Percentiles rank a stretch among this genome's conserved stretches.
These are phyloP conservation scores for Bipolaris victoriae DNA, from an alignment of 2,329 filamentous ascomycete genomes.

Conservation along the genomic window DNA sequence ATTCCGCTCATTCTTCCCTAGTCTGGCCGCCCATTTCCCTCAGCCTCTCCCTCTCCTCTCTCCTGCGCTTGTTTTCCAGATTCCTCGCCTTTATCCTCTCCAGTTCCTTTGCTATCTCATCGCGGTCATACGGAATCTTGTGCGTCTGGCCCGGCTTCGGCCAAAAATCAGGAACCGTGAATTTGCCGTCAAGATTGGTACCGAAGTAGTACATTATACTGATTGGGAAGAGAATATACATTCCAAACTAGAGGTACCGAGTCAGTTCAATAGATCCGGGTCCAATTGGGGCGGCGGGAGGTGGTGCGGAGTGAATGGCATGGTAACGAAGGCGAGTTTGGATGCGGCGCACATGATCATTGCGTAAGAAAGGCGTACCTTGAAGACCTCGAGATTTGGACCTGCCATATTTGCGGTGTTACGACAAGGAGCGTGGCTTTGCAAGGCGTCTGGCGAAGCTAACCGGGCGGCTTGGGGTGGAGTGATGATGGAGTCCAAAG, in stretches of 20 bases:
- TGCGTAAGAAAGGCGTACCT: slow-evolving; percentile 61
- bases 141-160: slow-evolving; percentile 80
- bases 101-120: slow-evolving; percentile 84
- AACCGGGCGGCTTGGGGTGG: slow-evolving; percentile 1
- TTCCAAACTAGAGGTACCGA: slow-evolving; percentile 75
- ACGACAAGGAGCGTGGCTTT: not conserved
- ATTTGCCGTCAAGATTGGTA: slow-evolving; percentile 88
- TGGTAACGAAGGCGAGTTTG: not conserved
- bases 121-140: slow-evolving; percentile 74
- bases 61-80: slow-evolving; percentile 55
- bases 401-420: slow-evolving; percentile 70
- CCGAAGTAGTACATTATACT: slow-evolving; percentile 99
- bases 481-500: slow-evolving; percentile 12
- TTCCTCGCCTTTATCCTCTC: slow-evolving; percentile 67
- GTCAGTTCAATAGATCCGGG: not conserved
- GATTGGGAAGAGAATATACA: slow-evolving; percentile 99
- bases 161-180: slow-evolving; percentile 92
- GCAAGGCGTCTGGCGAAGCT: slow-evolving; percentile 1
- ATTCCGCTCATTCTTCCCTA: slow-evolving; percentile 13
- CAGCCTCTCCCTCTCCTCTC: slow-evolving; percentile 51
- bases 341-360: not conserved
- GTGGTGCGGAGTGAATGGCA: slow-evolving; percentile 4
- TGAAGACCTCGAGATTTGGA: slow-evolving; percentile 92
- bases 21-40: slow-evolving; percentile 26
- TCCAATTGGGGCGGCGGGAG: not conserved